phyloP scores from a whole-genome alignment of 1,284 basidiomycete species.

The Microbotryum intermedium region DNA sequence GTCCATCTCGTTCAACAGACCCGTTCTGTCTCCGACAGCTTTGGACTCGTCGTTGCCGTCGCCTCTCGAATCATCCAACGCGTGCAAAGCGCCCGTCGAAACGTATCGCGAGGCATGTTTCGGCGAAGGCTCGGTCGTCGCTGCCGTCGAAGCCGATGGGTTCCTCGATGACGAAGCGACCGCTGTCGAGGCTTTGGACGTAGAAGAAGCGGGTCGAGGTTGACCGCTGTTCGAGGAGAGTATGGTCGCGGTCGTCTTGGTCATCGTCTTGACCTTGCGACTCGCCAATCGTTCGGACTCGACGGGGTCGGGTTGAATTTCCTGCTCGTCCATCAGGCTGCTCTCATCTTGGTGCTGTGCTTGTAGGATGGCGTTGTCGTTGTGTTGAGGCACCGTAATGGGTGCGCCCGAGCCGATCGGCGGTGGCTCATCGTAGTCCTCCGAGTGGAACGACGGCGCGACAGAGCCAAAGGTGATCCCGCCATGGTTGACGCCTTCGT shows the following conservation, averaged over 20 bases:
- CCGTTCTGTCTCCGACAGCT: not conserved
- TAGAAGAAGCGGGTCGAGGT: not conserved
- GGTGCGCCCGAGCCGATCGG: too few species aligned
- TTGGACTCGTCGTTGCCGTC: not conserved
- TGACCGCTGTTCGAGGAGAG: not conserved
- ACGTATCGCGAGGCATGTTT: not conserved
- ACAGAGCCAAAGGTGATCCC: constrained; percentile 1
- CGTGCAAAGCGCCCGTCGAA: not conserved
- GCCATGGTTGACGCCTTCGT: not conserved
- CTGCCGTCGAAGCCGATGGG: not conserved
- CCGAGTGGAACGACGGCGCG: constrained; percentile 1
- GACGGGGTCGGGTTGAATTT: not conserved
- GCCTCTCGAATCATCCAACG: not conserved
- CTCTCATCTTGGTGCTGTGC: not conserved
- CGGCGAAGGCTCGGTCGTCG: not conserved
- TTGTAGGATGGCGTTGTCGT: not conserved
- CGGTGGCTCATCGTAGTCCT: constrained; percentile 1
- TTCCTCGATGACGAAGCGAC: not conserved
- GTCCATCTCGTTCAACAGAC: not conserved
- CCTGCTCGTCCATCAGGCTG: not conserved
- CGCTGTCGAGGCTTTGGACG: not conserved
- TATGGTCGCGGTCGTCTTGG: not conserved
- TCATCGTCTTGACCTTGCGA: not conserved
- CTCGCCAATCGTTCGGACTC: not conserved
- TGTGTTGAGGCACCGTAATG: not conserved